Evolutionary conservation across 2,329 filamentous ascomycete species (phyloP), one percentile per base, ranked within the genome.

Genomic region (Parascedosporium putredinis): DNA sequence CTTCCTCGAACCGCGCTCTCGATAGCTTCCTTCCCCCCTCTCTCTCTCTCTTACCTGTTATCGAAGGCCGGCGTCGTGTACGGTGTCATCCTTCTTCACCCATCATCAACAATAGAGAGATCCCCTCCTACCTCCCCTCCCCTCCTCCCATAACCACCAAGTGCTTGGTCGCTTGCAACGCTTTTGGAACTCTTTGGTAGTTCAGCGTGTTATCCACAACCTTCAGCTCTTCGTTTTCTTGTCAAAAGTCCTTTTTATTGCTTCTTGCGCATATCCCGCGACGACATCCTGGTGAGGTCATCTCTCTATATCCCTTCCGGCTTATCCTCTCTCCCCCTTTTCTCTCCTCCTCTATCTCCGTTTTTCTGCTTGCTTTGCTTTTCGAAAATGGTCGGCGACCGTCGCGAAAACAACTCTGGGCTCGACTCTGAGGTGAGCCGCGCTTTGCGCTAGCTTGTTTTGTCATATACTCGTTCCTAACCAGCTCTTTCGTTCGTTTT

Each of bases 401-500:
- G 14, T 42, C 38, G 5, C 20, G 23, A 20, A 22, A 42, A 42
- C 38, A 20, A 16, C 20, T 42, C 38, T 16, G 38, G 38, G 38
- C 38, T 42, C 38, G 38, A 42, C 38, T 42, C 38, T 22, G 38
- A 42, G 38, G 38, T 42, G 38, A 42, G 38, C 38, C 38, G 38
- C 38, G 38, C 38, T 42, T 20, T 42, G 38, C 38, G 38, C 38
- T 20, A 20, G 16, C 38, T 42, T 42, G 10, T 20, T 42, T 20
- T 20, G 18, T 42, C 16, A 42, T 20, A 20, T 20, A 22, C 10
- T 16, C 23, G 20, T 42, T 42, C 38, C 38, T 42, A 42, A 42
- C 38, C 23, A 5, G 38, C 16, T 42, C 23, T 42, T 10, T 42
- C 18, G 16, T 10, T 20, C 23, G 7, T 36, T 36, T 36, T 5